A percentile compares a stretch with the other conserved stretches of the same genome.
Conservation (phyloP, 805 yeast genomes). For the Starmerella gropengiesseri region DNA sequence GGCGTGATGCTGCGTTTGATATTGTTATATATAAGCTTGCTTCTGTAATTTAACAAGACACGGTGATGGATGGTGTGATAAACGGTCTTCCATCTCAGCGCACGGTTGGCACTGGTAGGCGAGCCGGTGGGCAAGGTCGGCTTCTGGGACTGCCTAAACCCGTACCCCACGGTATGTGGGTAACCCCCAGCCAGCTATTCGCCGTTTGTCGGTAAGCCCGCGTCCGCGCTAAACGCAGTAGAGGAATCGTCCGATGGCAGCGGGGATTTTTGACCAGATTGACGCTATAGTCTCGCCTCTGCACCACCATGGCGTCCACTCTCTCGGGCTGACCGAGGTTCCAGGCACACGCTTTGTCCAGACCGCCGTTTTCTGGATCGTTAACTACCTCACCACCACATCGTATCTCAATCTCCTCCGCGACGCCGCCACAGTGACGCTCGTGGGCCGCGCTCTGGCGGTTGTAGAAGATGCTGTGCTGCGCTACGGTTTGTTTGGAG, state of each 20-base stretch:
- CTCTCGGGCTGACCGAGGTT: not conserved
- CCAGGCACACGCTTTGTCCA: not conserved
- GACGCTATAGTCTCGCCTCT: slow-evolving; percentile 4
- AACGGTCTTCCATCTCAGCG: too few relatives aligned
- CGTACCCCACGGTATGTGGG: too few relatives aligned
- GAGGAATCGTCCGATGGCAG: not conserved
- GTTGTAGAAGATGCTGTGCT: slow-evolving; percentile 16
- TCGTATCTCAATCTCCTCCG: slow-evolving; percentile 7
- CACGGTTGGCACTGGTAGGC: too few relatives aligned
- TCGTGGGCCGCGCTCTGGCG: slow-evolving; percentile 12
- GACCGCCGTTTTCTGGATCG: not conserved
- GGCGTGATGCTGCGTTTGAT: not conserved
- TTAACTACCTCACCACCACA: slow-evolving; percentile 4
- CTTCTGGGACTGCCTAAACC: too few relatives aligned
- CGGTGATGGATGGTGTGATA: not conserved
- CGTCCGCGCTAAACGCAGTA: too few relatives aligned
- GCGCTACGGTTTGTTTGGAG: slow-evolving; percentile 23
- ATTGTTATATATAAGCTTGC: not conserved
- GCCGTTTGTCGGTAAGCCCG: too few relatives aligned
- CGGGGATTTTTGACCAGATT: not conserved
- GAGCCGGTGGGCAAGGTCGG: too few relatives aligned
- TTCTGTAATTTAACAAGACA: not conserved
- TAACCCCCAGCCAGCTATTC: too few relatives aligned
- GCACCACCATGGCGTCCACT: not conserved
- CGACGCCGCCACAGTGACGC: slow-evolving; percentile 12